Conservation (phyloP, 306 rosid genomes). For the Phaseolus lunatus region DNA sequence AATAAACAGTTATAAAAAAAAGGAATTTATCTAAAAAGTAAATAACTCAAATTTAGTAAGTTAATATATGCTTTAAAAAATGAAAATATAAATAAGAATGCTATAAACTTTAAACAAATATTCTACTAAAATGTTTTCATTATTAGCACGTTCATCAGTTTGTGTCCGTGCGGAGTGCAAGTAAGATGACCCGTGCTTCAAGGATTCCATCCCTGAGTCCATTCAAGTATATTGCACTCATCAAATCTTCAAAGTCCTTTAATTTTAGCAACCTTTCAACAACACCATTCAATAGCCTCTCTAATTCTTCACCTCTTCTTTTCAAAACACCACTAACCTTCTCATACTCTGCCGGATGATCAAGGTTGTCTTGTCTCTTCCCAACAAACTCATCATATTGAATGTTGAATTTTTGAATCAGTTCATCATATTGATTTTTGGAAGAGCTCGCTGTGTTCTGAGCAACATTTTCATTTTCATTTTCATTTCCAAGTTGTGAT, state of each 20-base stretch:
- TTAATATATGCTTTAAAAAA: no score
- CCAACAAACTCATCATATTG: no score
- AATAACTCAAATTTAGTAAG: no score
- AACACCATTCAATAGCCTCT: neutral
- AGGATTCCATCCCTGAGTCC: neutral
- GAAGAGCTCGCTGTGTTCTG: neutral
- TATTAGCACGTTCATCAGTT: no score
- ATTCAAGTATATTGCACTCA: neutral
- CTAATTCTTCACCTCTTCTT: slow-evolving; percentile 5
- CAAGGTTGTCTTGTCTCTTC: no score
- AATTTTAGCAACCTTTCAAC: neutral
- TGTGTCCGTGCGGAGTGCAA: no score
- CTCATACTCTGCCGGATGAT: neutral
- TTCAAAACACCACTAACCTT: neutral
- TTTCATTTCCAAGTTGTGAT: neutral
- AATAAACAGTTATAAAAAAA: no score
- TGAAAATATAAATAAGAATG: no score
- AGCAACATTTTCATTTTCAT: no score
- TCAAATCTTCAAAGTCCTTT: neutral
- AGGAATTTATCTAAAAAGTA: no score
- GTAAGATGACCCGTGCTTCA: neutral
- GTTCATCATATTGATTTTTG: neutral
- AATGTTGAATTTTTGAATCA: neutral
- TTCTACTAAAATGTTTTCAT: no score
- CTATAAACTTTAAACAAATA: no score